These are phyloP conservation scores for Lactifluus hygrophoroides DNA, from an alignment of 768 basidiomycete species.

Conservation along the genomic window DNA sequence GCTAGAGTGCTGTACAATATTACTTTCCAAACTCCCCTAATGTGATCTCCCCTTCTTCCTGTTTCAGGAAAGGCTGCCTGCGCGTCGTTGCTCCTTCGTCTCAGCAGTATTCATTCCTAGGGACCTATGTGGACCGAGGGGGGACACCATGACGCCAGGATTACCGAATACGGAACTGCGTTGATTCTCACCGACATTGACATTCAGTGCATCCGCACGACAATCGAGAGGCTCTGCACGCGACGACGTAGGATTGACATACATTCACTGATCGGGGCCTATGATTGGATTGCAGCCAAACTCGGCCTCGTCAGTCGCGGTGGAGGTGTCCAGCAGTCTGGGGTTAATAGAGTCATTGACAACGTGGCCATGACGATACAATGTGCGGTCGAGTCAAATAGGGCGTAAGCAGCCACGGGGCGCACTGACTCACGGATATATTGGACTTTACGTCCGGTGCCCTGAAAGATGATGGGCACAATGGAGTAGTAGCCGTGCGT, in stretches of 20 bases:
- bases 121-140: no score
- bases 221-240: constrained; percentile 35
- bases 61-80: no score
- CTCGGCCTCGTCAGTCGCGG: constrained; percentile 34
- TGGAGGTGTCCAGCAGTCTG: constrained; percentile 32
- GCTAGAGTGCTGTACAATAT: no score
- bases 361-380: constrained; percentile 44
- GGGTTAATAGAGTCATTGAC: constrained; percentile 39
- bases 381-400: constrained; percentile 40
- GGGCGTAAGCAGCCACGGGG: constrained; percentile 45
- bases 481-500: constrained; percentile 41
- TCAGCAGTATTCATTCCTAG: neutral
- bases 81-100: no score
- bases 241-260: no score
- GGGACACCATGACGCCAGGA: constrained; percentile 36
- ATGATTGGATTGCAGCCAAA: constrained; percentile 46
- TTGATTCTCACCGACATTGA: constrained; percentile 41
- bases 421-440: constrained; percentile 42
- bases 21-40: no score
- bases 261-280: constrained; percentile 49
- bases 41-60: no score
- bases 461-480: constrained; percentile 39
- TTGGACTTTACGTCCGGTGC: constrained; percentile 38
- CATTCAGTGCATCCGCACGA: constrained; percentile 36
- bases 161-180: constrained; percentile 37